Conservation (phyloP, 164 flowering plant genomes). For the Aristolochia contorta region DNA sequence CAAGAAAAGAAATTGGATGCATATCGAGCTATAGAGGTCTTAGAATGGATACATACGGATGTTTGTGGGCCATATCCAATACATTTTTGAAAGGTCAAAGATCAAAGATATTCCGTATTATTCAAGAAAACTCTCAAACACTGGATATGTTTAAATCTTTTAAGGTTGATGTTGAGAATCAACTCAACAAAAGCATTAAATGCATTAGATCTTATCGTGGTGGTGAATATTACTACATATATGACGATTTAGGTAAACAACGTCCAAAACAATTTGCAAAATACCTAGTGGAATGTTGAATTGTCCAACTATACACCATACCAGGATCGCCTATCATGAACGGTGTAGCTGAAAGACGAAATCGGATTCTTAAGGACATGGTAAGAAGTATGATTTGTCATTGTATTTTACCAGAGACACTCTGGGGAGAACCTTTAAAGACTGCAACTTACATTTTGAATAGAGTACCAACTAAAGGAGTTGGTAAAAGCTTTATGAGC, state of each 20-base stretch:
- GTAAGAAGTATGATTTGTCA: slow-evolving; percentile 4
- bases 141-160: neutral
- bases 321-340: neutral
- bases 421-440: slow-evolving; percentile 3
- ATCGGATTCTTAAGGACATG: too few relatives aligned
- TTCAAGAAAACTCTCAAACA: too few relatives aligned
- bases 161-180: neutral
- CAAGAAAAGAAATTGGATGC: neutral
- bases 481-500: neutral
- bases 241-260: neutral
- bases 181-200: neutral
- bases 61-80: too few relatives aligned
- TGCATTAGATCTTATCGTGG: neutral
- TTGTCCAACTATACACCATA: too few relatives aligned
- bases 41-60: slow-evolving; percentile 2
- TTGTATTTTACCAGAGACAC: neutral
- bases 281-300: too few relatives aligned
- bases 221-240: neutral
- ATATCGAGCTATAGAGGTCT: too few relatives aligned
- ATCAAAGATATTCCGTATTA: slow-evolving; percentile 1
- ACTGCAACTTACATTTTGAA: slow-evolving; percentile 3
- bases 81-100: slow-evolving; percentile 3
- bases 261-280: too few relatives aligned
- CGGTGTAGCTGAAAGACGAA: slow-evolving; percentile 3
- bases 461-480: neutral